Base-by-base conservation (phyloP, 2,329 filamentous ascomycete genomes). In the Beauveria sp. region DNA sequence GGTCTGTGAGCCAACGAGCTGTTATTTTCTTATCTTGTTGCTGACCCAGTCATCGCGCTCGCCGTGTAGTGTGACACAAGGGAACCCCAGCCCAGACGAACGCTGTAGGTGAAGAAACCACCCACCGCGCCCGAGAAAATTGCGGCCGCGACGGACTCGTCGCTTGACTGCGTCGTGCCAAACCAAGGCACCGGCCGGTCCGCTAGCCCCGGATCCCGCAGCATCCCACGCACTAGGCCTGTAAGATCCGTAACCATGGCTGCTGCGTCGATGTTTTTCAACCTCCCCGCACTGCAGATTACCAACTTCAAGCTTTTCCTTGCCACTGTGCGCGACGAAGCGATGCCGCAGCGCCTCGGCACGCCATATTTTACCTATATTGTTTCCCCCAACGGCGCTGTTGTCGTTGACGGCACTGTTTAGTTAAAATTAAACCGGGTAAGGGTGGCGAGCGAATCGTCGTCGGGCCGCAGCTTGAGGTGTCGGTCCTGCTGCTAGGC, bases 381-480 rank as follows among this genome's bases (percentile, higher is more conserved):
- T 7, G 6, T 26, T 5, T 26, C 26, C 26, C 26, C 26, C 6
- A 7, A 26, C 26, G 26, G 26, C 5, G 26, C 10, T 24, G n/a
- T 16, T 34, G 10, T 37, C 53, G 30, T 63, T 26, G 5, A 26
- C 60, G 22, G 52, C 62, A 28, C 63, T 20, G 22, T 63, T 28
- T 63, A 47, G 52, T 63, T 65, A 54, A 65, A 64, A 62, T 62
- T 65, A 20, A 66, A 53, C 20, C 66, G 67, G 7, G 67, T 65
- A 30, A 71, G 61, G 16, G 61, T 55, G 18, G 58, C 57, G 20
- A 63, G 53, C 61, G 53, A 63, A 1, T 61, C 57, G 40, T 64
- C 58, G 22, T 66, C 64, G 6, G 63, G 64, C 6, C 63, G 66
- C 24, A 67, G 59, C 34, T 61, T 58, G 3, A 66, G 65, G 43